Evolutionary conservation across 192 early-diverging fungal species (phyloP), one percentile per base, ranked within the genome.

Genomic region (Paraglomus brasilianum): DNA sequence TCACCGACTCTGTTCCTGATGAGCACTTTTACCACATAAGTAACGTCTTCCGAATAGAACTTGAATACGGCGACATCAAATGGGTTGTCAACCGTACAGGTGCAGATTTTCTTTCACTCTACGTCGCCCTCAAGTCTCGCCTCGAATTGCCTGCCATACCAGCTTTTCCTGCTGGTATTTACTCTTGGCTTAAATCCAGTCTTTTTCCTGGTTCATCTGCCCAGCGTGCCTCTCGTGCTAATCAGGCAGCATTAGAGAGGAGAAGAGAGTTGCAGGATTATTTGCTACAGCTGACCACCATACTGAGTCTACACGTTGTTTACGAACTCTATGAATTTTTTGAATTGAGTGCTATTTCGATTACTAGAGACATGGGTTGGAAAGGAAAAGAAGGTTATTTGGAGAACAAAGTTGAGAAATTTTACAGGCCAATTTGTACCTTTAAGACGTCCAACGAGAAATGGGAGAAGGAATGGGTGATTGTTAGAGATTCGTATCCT

Each of bases 321-420:
- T 88, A 86, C 67, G 89, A 92, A 63, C 69, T 92, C 8, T 89
- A 88, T 73, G 89, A 87, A 56, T 92, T 92, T 69, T 63, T 92
- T 50, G 91, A 91, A 72, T 76, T 92, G 48, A 86, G 85, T 68
- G 83, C 87, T 13, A 82, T 89, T 44, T 88, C 86, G 17, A 83
- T 92, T 50, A 84, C 85, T 42, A 89, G 84, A 66, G 88, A 91
- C 52, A 88, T 91, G 78, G 88, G 91, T 0, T 92, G 91, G 91
- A 92, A 92, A 69, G 91, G 91, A 47, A 92, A 92, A 59, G 91
- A 92, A 68, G 88, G 86, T 11, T 87, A 87, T 58, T 70, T 91
- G 59, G 87, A 88, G 49, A 83, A 85, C 22, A 86, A 84, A 30
- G 77, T 86, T 24, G 85, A 86, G 49, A 82, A 83, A 66, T 80